Conservation (phyloP, 495 filamentous ascomycete species). For the Arthonia radiata region DNA sequence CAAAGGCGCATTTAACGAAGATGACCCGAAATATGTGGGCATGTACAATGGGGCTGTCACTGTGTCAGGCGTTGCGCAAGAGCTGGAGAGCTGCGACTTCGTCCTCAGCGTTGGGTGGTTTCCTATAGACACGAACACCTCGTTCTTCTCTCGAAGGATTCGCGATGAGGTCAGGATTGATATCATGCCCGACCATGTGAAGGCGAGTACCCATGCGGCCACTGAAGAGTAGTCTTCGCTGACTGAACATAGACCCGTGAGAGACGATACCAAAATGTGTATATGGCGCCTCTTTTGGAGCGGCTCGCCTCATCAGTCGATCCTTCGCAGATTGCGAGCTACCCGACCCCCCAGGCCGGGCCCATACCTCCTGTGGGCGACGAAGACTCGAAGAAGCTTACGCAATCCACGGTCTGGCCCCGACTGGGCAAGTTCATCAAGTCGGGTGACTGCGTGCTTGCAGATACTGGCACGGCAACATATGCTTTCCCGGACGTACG, state of each 20-base stretch:
- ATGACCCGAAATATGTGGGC: slow-evolving; percentile 10
- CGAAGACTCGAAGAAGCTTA: slow-evolving; percentile 10
- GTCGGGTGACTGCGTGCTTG: slow-evolving; percentile 13
- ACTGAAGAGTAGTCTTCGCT: slow-evolving; percentile 1
- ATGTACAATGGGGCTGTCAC: slow-evolving; percentile 12
- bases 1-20: slow-evolving; percentile 15
- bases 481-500: slow-evolving; percentile 11
- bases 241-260: slow-evolving; percentile 8
- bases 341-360: slow-evolving; percentile 5
- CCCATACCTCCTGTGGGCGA: slow-evolving; percentile 6
- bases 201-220: slow-evolving; percentile 2
- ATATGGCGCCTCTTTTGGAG: slow-evolving; percentile 12
- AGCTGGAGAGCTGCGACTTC: slow-evolving; percentile 8
- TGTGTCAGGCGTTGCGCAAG: slow-evolving; percentile 6
- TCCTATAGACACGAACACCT: slow-evolving; percentile 14
- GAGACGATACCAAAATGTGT: slow-evolving; percentile 6
- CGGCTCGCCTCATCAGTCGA: slow-evolving; percentile 2
- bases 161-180: slow-evolving; percentile 5
- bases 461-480: slow-evolving; percentile 14
- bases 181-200: slow-evolving; percentile 11
- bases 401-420: slow-evolving; percentile 15
- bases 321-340: slow-evolving; percentile 1
- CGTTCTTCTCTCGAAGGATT: slow-evolving; percentile 11
- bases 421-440: slow-evolving; percentile 8
- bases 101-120: slow-evolving; percentile 12